These are phyloP conservation scores for Tulasnella sp. DNA, from an alignment of 768 basidiomycete genomes.

Conservation along the genomic window DNA sequence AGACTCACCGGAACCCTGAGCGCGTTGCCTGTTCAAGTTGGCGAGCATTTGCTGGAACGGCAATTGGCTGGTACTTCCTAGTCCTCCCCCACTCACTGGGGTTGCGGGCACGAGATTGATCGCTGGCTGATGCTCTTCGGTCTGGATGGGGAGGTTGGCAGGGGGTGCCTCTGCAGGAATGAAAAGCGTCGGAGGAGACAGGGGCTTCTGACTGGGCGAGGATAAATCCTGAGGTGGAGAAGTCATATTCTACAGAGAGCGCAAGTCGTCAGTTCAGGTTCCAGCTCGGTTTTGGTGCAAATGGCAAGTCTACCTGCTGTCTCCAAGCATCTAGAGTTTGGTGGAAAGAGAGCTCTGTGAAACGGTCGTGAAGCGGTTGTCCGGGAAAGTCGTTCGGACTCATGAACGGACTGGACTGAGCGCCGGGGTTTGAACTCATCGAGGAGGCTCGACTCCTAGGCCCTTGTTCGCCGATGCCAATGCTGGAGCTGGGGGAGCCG, in stretches of 20 bases:
- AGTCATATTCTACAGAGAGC: background rate
- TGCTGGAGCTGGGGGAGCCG: constrained; percentile 6
- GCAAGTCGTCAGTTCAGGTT: background rate
- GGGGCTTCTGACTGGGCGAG: constrained; percentile 39
- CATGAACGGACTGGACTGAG: constrained; percentile 10
- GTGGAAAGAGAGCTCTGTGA: constrained; percentile 8
- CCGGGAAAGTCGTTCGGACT: background rate
- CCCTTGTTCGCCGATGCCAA: background rate
- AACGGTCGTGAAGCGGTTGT: background rate
- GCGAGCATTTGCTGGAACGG: constrained; percentile 48
- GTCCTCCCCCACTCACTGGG: constrained; percentile 51
- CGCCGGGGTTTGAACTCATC: constrained; percentile 6
- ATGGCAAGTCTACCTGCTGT: background rate
- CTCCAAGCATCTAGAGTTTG: background rate
- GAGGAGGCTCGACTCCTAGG: constrained; percentile 13
- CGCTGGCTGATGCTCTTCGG: constrained; percentile 51
- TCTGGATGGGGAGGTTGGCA: constrained; percentile 38
- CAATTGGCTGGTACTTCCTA: constrained; percentile 41
- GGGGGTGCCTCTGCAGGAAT: constrained; percentile 42
- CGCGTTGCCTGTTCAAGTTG: constrained; percentile 38
- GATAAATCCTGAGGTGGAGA: background rate
- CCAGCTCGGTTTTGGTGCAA: background rate
- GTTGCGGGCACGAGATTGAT: constrained; percentile 80
- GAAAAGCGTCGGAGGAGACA: constrained; percentile 53
- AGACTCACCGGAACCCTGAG: constrained; percentile 38